These are phyloP conservation scores for Cyphellophora europaea DNA, from an alignment of 2,329 filamentous ascomycete genomes.

Conservation along the genomic window DNA sequence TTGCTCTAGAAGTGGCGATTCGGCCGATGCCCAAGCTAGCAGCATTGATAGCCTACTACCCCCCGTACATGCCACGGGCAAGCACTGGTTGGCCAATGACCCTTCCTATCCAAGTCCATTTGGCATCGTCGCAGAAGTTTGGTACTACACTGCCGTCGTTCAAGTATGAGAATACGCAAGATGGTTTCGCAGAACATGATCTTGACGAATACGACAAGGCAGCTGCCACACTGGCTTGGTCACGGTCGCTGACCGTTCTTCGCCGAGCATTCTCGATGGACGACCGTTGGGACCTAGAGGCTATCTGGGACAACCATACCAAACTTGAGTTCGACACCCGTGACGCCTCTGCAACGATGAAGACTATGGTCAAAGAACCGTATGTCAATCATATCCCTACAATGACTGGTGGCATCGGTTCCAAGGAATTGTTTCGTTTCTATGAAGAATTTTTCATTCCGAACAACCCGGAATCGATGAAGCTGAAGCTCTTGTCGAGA, in stretches of 20 bases:
- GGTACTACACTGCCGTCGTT: conserved; percentile 28
- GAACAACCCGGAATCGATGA: conserved; percentile 40
- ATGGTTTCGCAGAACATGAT: conserved; percentile 64
- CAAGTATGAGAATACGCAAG: conserved; percentile 45
- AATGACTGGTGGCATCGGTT: conserved; percentile 31
- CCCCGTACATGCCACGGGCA: conserved; percentile 45
- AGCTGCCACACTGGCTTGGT: conserved; percentile 58
- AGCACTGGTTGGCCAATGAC: conserved; percentile 25
- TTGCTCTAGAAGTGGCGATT: conserved; percentile 48
- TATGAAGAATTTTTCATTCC: conserved; percentile 49
- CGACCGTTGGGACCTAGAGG: conserved; percentile 25
- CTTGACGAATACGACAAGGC: conserved; percentile 58
- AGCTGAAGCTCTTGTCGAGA: conserved; percentile 46
- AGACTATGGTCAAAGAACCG: conserved; percentile 18
- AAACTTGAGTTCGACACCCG: conserved; percentile 19
- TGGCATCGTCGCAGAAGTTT: conserved; percentile 37
- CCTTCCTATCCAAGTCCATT: conserved; percentile 46
- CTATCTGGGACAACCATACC: conserved; percentile 29
- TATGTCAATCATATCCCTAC: conserved; percentile 28
- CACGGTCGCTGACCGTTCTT: conserved; percentile 51
- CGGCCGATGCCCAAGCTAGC: conserved; percentile 49
- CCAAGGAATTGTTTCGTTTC: conserved; percentile 37
- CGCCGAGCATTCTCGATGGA: conserved; percentile 48
- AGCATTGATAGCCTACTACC: conserved; percentile 56
- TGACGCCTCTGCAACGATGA: conserved; percentile 27